phyloP scores from a whole-genome alignment of 2,329 filamentous ascomycete species.

The Fusarium pseudoanthophilum region DNA sequence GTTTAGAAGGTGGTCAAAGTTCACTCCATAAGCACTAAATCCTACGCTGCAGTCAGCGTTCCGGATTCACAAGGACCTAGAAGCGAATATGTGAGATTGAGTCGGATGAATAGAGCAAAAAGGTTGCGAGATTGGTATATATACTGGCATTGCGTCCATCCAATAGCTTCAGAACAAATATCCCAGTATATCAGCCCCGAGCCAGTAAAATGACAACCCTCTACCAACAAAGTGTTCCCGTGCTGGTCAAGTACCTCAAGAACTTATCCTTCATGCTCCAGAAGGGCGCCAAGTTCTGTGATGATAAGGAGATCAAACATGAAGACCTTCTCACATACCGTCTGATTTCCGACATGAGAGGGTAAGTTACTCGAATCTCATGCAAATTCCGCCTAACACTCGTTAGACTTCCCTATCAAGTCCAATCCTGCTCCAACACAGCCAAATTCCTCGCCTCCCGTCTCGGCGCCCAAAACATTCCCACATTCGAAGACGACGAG shows the following conservation, averaged over 20 bases:
- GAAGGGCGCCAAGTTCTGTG: conserved; percentile 31
- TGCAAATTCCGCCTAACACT: not conserved
- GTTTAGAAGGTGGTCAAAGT: not conserved
- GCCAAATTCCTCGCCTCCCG: conserved; percentile 38
- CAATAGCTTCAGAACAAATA: no score
- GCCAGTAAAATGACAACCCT: conserved; percentile 33
- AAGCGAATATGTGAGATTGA: not conserved
- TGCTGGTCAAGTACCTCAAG: conserved; percentile 45
- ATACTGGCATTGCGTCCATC: not conserved
- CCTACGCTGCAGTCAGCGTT: not conserved
- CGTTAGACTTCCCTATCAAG: conserved; percentile 36
- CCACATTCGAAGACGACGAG: conserved; percentile 40
- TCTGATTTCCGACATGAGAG: conserved; percentile 39
- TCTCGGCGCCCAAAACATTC: conserved; percentile 28
- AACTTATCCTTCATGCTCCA: conserved; percentile 40
- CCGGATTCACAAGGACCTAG: not conserved
- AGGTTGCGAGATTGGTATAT: not conserved
- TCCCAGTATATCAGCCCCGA: no score
- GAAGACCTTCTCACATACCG: conserved; percentile 35
- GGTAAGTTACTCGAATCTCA: not conserved
- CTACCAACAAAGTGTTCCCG: conserved; percentile 42
- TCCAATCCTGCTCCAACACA: conserved; percentile 43
- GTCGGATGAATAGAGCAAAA: not conserved
- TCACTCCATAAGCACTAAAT: not conserved
- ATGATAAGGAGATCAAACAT: conserved; percentile 36